Evolutionary conservation across 305 asterid species (phyloP).

Genomic region (Fraxinus velutina): DNA sequence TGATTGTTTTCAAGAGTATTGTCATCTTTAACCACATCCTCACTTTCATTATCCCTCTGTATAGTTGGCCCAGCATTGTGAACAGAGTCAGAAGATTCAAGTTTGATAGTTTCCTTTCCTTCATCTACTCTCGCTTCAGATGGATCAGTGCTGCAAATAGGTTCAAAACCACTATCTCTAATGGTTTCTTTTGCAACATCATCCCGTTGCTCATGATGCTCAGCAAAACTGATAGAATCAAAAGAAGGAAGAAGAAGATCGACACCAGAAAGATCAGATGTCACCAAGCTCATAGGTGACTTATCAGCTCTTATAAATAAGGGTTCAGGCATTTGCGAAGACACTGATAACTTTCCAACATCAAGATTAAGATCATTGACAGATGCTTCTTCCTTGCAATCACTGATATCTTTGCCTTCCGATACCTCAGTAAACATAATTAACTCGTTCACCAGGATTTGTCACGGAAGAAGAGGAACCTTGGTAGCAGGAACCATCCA

Average conservation of each 20-base stretch:
- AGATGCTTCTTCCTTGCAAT: conserved; percentile 22
- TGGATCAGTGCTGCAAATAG: conserved; percentile 19
- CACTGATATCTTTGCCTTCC: background rate
- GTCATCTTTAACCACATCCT: conserved; percentile 34
- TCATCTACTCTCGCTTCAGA: conserved; percentile 24
- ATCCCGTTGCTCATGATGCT: conserved; percentile 25
- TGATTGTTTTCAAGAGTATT: conserved; percentile 28
- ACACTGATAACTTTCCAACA: conserved; percentile 19
- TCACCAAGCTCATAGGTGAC: conserved; percentile 32
- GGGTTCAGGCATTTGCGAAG: conserved; percentile 29
- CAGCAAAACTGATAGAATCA: conserved; percentile 41
- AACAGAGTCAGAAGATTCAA: conserved; percentile 24
- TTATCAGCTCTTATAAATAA: conserved; percentile 33
- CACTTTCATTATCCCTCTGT: conserved; percentile 29
- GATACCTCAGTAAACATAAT: background rate
- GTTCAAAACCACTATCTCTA: conserved; percentile 27
- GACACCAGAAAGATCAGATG: conserved; percentile 42
- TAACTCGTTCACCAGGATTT: background rate
- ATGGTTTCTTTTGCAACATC: conserved; percentile 27
- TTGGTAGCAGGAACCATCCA: background rate
- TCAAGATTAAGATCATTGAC: conserved; percentile 19
- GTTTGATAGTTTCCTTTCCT: conserved; percentile 23
- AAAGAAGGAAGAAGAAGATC: conserved; percentile 45
- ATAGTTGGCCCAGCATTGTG: conserved; percentile 22
- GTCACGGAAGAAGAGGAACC: background rate